Evolutionary conservation across 805 yeast species (phyloP).

Genomic region (Starmerella potacharoeniae): DNA sequence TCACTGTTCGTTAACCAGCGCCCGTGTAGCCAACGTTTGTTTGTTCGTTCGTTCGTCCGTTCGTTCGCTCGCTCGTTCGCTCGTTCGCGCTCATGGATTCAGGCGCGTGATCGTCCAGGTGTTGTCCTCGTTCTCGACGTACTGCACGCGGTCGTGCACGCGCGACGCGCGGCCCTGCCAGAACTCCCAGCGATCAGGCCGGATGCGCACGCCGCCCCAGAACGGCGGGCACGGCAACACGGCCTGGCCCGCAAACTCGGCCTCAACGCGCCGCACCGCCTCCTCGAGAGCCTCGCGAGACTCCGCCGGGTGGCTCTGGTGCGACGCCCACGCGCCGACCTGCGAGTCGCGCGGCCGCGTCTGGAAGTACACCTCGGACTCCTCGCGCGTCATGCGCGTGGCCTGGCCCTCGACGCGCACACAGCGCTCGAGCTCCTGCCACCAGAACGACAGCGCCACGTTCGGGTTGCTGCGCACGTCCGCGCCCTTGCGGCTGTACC

Average conservation of each 20-base stretch:
- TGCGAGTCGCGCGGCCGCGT: slow-evolving; percentile 88
- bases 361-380: slow-evolving; percentile 62
- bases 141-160: slow-evolving; percentile 79
- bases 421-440: slow-evolving; percentile 85
- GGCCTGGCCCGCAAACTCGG: slow-evolving; percentile 49
- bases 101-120: slow-evolving; percentile 58
- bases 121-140: slow-evolving; percentile 42
- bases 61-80: too few species aligned
- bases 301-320: slow-evolving; percentile 57
- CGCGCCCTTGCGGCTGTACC: slow-evolving; percentile 62
- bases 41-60: too few species aligned
- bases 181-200: slow-evolving; percentile 85
- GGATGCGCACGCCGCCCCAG: slow-evolving; percentile 91
- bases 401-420: slow-evolving; percentile 83
- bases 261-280: slow-evolving; percentile 38
- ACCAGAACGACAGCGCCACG: slow-evolving; percentile 80
- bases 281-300: slow-evolving; percentile 54
- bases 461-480: slow-evolving; percentile 63
- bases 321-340: slow-evolving; percentile 95
- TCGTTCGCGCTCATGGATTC: slow-evolving; percentile 33
- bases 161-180: slow-evolving; percentile 95
- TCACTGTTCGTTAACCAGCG: too few species aligned
- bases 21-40: too few species aligned
- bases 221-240: slow-evolving; percentile 79
- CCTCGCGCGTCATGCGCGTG: slow-evolving; percentile 61